Evolutionary conservation across 2,329 filamentous ascomycete genomes (phyloP), one percentile per base, ranked within the genome.

Genomic region (Blumeria hordei): DNA sequence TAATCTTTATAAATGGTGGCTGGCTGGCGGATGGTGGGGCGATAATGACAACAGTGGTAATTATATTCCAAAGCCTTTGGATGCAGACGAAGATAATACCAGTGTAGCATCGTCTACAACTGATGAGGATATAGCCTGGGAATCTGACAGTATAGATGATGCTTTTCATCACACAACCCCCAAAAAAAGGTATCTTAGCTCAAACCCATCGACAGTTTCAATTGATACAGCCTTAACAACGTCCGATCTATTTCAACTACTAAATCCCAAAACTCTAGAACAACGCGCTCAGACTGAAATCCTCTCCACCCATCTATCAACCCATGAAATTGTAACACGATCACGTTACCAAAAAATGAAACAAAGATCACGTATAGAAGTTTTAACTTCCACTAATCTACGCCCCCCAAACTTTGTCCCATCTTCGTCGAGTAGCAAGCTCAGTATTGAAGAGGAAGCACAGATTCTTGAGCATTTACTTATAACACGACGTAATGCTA

Each of bases 1-100:
- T 1, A 81, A 79, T 57, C 70, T 95, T 1, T 96, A 95, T 65
- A 72, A 73, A 34, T 92, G 88, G 77, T 96, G 87, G 84, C 79
- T 83, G 54, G 72, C 74, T 55, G 87, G 86, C 18, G 87, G 85
- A 7, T 85, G 85, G 70, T 95, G 87, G 80, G 88, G 90, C 1
- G 80, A 81, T 14, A 73, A 81, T 35, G 90, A 96, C 65, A 73
- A 74, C 5, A 94, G 85, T 63, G 85, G 84, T 33, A 83, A 90
- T 58, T 96, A 88, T 65, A 67, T 72, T 35, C 81, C 81, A 0
- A 62, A 67, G 7, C 66, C 71, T 10, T 65, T 70, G 4, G 73
- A 77, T 3, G 71, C 78, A 10, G 74, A 81, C 47, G 80, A 82
- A 64, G 86, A 93, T 63, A 77, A 76, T 8, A 93, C 87, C 0